A percentile compares a stretch with the other conserved stretches of the same genome.
Conservation (phyloP, 805 yeast species). For the Spathaspora gorwiae region DNA sequence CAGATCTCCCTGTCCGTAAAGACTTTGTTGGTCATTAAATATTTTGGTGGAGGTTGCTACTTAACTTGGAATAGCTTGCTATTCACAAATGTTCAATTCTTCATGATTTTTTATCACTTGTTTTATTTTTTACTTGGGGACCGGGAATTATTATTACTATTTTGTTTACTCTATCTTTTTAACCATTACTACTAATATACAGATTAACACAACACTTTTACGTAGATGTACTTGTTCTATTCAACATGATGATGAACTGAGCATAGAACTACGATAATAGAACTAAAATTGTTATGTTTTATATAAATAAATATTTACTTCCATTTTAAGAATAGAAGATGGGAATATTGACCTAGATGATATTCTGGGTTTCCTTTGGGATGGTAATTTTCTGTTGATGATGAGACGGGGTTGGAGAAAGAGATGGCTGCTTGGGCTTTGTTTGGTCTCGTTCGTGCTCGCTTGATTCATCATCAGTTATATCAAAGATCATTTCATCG, state of each 20-base stretch:
- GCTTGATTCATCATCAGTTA: slow-evolving; percentile 11
- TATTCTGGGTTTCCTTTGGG: slow-evolving; percentile 14
- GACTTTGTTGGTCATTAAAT: not conserved
- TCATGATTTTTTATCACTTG: not conserved
- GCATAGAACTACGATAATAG: too few species aligned
- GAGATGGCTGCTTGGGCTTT: not conserved
- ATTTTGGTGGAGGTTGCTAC: not conserved
- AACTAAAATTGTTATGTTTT: too few species aligned
- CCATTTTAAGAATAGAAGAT: too few species aligned
- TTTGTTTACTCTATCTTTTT: not conserved
- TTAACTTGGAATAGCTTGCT: not conserved
- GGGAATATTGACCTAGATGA: slow-evolving; percentile 6
- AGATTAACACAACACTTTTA: not conserved
- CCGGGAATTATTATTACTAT: not conserved
- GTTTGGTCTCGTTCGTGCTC: slow-evolving; percentile 2
- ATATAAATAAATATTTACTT: too few species aligned
- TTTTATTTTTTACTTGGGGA: not conserved
- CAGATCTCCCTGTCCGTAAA: slow-evolving; percentile 41
- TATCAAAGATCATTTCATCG: slow-evolving; percentile 21
- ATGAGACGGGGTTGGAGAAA: slow-evolving; percentile 5
- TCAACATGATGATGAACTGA: too few species aligned
- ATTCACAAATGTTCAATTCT: not conserved
- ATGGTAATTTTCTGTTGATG: slow-evolving; percentile 10
- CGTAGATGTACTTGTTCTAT: too few species aligned
- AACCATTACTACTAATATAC: not conserved